These are phyloP conservation scores for Malus sylvestris DNA, from an alignment of 306 rosid genomes.

Conservation along the genomic window DNA sequence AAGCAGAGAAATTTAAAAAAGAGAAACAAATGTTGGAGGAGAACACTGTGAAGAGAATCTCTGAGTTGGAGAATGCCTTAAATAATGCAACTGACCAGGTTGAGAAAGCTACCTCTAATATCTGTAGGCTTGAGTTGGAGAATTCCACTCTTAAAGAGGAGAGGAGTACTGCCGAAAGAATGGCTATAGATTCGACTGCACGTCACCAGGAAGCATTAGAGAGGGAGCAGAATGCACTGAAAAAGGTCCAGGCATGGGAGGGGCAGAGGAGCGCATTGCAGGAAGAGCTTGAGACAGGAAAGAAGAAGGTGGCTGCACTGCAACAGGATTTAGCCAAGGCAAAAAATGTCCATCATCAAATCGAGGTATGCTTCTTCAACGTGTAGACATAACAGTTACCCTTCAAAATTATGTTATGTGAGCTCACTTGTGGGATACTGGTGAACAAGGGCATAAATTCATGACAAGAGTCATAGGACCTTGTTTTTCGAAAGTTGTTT, in stretches of 20 bases:
- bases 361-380: conserved; percentile 43
- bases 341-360: conserved; percentile 25
- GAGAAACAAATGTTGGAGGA: conserved; percentile 42
- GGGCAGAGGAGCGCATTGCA: conserved; percentile 31
- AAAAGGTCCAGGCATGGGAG: conserved; percentile 38
- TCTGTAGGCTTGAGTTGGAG: conserved; percentile 27
- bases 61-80: conserved; percentile 51
- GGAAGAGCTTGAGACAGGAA: conserved; percentile 44
- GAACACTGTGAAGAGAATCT: conserved; percentile 44
- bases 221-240: conserved; percentile 35
- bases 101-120: conserved; percentile 29
- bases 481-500: not conserved
- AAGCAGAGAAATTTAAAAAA: conserved; percentile 19
- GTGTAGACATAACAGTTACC: not conserved
- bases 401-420: not conserved
- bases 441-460: not conserved
- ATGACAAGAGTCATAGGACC: not conserved
- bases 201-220: conserved; percentile 34
- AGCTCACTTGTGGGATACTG: not conserved
- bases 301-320: conserved; percentile 29
- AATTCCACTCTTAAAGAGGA: conserved; percentile 38
- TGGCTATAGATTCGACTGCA: conserved; percentile 29
- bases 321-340: conserved; percentile 34
- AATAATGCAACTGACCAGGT: conserved; percentile 33
- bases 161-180: conserved; percentile 30